Evolutionary conservation across 1,284 basidiomycete genomes (phyloP), one percentile per base, ranked within the genome.

Genomic region (Agroathelia rolfsii): DNA sequence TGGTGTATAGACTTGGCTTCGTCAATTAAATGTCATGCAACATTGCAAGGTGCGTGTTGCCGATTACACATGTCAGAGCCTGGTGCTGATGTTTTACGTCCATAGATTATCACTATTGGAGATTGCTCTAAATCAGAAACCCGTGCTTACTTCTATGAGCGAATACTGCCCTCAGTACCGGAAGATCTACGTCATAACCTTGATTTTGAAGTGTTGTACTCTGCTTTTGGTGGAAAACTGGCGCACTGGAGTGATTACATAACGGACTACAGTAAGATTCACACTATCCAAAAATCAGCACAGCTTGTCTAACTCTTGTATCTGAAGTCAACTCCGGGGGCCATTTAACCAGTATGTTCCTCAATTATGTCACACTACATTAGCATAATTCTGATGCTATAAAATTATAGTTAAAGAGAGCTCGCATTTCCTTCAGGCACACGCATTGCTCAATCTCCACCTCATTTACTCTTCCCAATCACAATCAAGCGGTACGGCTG

Each of bases 211-310:
- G 55, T 61, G 24, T 56, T 87, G 26, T 86, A 74, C 44, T 73
- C 77, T 11, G 78, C 78, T 0, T 85, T 87, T 48, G 85, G 84
- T 9, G 85, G 85, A 12, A 85, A 85, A 50, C 52, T 87, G 26
- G 78, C 75, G 1, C 84, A 87, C 50, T 81, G 83, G 71, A 66
- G 76, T 28, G 83, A 86, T 45, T 86, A 76, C 50, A 57, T 81
- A 40, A 71, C 71, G 0, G 83, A 86, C 44, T 85, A 73, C 50
- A 58, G 80, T 80, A 41, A 44, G 73, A 47, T 35, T 23, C 13
- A 35, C 13, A 28, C 18, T 33, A 34, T 16, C 38, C 39, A 16
- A 43, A 19, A 24, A 33, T 24, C 31, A 32, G 31, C 28, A 18
- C 21, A 15, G 24, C 21, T 8, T 12, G 9, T 32, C 13, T 31